Conservation (phyloP, 2,329 filamentous ascomycete genomes). For the Septoria linicola region DNA sequence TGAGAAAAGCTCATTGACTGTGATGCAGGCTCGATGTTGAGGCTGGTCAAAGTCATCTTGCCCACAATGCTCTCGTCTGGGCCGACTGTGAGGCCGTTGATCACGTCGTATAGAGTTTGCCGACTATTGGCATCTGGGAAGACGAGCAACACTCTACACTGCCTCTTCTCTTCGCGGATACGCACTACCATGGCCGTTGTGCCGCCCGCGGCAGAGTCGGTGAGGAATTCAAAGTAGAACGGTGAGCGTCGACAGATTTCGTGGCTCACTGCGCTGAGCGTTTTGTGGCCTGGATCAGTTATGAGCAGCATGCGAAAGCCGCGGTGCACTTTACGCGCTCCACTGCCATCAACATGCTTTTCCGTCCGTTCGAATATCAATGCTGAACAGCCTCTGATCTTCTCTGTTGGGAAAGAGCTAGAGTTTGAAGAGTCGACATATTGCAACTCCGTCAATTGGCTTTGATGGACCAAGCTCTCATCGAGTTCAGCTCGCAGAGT, state of each 20-base stretch:
- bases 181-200: slow-evolving; percentile 69
- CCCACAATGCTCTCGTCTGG: slow-evolving; percentile 68
- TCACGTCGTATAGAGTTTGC: slow-evolving; percentile 66
- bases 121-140: slow-evolving; percentile 74
- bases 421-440: slow-evolving; percentile 75
- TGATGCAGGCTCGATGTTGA: slow-evolving; percentile 61
- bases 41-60: slow-evolving; percentile 65
- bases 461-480: slow-evolving; percentile 68
- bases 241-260: slow-evolving; percentile 64
- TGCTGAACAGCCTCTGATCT: slow-evolving; percentile 68
- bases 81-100: slow-evolving; percentile 70
- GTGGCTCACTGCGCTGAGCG: slow-evolving; percentile 73
- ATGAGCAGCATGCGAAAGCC: slow-evolving; percentile 77
- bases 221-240: slow-evolving; percentile 74
- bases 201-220: slow-evolving; percentile 56
- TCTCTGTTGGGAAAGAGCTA: slow-evolving; percentile 72
- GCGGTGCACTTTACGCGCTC: slow-evolving; percentile 69
- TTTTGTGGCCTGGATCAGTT: slow-evolving; percentile 74
- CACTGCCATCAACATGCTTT: slow-evolving; percentile 69
- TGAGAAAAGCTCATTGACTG: slow-evolving; percentile 47
- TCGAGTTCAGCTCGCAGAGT: slow-evolving; percentile 67
- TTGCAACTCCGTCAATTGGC: slow-evolving; percentile 70
- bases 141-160: slow-evolving; percentile 72
- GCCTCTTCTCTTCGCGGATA: slow-evolving; percentile 63
- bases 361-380: slow-evolving; percentile 71